A percentile compares a stretch with the other conserved stretches of the same genome.
Conservation (phyloP, 768 basidiomycete species). For the Coprinellus micaceus region DNA sequence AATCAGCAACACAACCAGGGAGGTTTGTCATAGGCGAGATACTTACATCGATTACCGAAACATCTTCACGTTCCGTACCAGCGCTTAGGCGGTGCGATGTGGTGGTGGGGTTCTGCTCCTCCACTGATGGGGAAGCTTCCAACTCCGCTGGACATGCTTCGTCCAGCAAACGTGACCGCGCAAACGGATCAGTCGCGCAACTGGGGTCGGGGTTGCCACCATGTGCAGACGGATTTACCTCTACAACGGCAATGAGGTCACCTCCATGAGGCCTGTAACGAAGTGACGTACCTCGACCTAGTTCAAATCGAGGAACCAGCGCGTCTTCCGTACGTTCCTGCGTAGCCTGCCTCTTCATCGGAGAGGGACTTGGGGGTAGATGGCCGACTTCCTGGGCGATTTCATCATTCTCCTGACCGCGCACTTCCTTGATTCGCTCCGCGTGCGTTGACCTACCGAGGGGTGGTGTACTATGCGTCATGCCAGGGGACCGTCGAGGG, state of each 20-base stretch:
- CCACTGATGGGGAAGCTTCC: conserved; percentile 14
- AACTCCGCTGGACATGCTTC: conserved; percentile 20
- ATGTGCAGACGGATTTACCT: no score
- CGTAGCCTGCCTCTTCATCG: conserved; percentile 25
- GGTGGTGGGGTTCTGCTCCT: conserved; percentile 25
- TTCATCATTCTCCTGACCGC: conserved; percentile 26
- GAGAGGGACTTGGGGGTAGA: conserved; percentile 36
- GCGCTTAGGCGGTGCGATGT: conserved; percentile 20
- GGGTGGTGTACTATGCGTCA: conserved; percentile 34
- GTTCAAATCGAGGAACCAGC: conserved; percentile 30
- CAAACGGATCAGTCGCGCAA: conserved; percentile 24
- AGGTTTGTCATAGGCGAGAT: neutral
- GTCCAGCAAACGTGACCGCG: conserved; percentile 21
- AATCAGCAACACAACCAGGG: neutral
- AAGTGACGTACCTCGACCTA: conserved; percentile 21
- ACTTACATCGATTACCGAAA: conserved; percentile 15
- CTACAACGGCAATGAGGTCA: neutral
- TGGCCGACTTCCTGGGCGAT: conserved; percentile 24
- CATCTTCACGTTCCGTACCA: conserved; percentile 26
- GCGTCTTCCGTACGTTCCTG: conserved; percentile 19
- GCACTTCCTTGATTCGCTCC: conserved; percentile 27
- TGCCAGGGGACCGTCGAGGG: conserved; percentile 28
- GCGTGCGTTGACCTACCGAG: conserved; percentile 33
- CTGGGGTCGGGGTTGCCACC: neutral
- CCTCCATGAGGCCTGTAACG: neutral